Evolutionary conservation across 176 grass and related monocot species (phyloP).

Genomic region (Echinochloa phyllopogon): DNA sequence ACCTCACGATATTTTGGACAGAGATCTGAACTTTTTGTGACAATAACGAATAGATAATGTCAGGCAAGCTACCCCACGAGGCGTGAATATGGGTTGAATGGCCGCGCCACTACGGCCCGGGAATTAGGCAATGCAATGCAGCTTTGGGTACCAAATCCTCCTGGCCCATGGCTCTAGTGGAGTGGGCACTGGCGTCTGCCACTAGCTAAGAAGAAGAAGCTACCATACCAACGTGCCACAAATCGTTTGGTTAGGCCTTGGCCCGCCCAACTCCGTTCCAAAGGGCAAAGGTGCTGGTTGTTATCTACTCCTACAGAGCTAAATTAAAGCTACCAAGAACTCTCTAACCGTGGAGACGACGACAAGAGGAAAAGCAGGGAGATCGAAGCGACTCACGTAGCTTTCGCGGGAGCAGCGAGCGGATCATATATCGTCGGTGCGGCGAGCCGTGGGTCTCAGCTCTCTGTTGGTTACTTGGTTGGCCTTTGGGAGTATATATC

Average conservation of each 20-base stretch:
- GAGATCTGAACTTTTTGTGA: no score
- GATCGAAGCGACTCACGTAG: no score
- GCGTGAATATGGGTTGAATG: background rate
- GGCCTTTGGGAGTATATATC: no score
- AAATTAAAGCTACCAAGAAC: background rate
- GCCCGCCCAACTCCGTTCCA: background rate
- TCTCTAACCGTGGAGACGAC: background rate
- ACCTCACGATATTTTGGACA: no score
- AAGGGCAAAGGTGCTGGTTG: background rate
- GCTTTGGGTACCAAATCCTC: background rate
- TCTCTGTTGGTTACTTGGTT: no score
- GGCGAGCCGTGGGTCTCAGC: no score
- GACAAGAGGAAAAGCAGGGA: no score
- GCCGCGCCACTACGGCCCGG: background rate
- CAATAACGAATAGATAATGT: no score
- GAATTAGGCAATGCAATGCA: background rate
- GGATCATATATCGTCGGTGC: no score
- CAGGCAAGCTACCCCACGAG: no score
- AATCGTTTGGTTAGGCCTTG: background rate
- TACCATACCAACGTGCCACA: background rate
- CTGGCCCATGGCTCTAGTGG: background rate
- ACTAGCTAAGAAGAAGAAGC: background rate
- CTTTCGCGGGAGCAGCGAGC: no score
- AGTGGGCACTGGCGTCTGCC: constrained; percentile 12
- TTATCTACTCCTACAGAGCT: background rate